Percentiles rank a stretch among this genome's conserved stretches.
Conservation (phyloP, 2,329 filamentous ascomycete genomes). For the Huntiella abstrusa region DNA sequence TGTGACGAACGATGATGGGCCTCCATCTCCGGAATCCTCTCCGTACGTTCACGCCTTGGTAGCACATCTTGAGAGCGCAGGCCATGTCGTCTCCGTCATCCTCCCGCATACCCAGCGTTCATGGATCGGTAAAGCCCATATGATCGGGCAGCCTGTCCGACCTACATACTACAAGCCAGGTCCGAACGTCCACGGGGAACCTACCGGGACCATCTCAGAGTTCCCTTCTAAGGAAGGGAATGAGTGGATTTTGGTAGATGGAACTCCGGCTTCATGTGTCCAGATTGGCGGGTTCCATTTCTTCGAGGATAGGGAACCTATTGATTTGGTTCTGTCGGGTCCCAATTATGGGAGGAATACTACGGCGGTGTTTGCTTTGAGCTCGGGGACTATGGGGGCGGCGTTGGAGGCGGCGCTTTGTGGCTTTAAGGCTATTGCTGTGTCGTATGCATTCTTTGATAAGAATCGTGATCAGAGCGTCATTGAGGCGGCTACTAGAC, state of each 20-base stretch:
- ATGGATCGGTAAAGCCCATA: conserved; percentile 97
- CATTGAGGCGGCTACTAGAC: conserved; percentile 56
- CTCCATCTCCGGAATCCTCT: conserved; percentile 57
- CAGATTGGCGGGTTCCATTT: conserved; percentile 71
- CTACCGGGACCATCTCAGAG: conserved; percentile 47
- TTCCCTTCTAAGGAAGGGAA: conserved; percentile 35
- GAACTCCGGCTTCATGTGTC: conserved; percentile 62
- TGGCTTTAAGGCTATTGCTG: conserved; percentile 51
- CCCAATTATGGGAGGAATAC: conserved; percentile 74
- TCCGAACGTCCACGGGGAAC: conserved; percentile 21
- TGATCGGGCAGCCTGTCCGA: conserved; percentile 74
- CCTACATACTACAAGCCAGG: conserved; percentile 62
- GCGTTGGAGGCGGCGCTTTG: conserved; percentile 63
- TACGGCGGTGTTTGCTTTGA: conserved; percentile 60
- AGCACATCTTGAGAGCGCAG: conserved; percentile 48
- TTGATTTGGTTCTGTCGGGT: conserved; percentile 62
- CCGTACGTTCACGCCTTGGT: conserved; percentile 65
- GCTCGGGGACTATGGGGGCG: conserved; percentile 58
- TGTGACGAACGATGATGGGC: conserved; percentile 64
- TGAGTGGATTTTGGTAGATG: conserved; percentile 68
- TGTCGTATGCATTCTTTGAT: conserved; percentile 81
- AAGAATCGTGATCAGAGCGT: conserved; percentile 66
- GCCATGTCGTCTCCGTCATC: conserved; percentile 79
- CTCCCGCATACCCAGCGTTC: conserved; percentile 82
- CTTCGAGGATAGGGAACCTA: conserved; percentile 49